Evolutionary conservation across 139 green algal species (phyloP).

Genomic region (Chlorella sp.): DNA sequence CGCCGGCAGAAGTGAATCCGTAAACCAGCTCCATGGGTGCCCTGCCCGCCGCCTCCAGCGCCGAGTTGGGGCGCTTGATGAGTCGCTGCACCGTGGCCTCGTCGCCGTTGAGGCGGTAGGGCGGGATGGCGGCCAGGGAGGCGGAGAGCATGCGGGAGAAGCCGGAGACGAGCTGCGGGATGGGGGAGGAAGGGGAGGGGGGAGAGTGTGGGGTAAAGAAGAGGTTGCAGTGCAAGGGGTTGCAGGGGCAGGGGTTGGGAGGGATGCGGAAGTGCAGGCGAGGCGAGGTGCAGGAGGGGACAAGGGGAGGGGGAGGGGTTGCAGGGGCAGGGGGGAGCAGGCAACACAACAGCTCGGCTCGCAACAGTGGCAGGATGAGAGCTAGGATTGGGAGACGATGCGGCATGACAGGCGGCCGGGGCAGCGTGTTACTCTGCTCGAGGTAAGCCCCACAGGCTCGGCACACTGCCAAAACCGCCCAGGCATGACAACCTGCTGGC

Average conservation of each 20-base stretch:
- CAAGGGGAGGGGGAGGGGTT: no score
- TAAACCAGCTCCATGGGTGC: slow-evolving; percentile 59
- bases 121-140: slow-evolving; percentile 68
- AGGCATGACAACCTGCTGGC: no score
- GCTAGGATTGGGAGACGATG: background rate
- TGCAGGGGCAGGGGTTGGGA: background rate
- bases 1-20: slow-evolving; percentile 55
- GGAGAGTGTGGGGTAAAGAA: no score
- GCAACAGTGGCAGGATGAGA: no score
- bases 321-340: no score
- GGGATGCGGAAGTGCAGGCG: no score
- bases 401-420: background rate
- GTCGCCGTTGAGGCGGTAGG: slow-evolving; percentile 69
- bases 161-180: slow-evolving; percentile 65
- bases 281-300: no score
- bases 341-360: no score
- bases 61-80: slow-evolving; percentile 65
- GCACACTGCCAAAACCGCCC: background rate
- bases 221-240: background rate
- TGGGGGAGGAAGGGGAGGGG: background rate
- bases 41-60: slow-evolving; percentile 69
- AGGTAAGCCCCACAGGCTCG: no score
- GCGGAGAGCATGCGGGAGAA: slow-evolving; percentile 69
- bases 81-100: slow-evolving; percentile 62
- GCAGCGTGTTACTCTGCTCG: background rate